Evolutionary conservation across 179 eudicot genomes (phyloP), one percentile per base, ranked within the genome.

Genomic region (Vitellaria paradoxa): DNA sequence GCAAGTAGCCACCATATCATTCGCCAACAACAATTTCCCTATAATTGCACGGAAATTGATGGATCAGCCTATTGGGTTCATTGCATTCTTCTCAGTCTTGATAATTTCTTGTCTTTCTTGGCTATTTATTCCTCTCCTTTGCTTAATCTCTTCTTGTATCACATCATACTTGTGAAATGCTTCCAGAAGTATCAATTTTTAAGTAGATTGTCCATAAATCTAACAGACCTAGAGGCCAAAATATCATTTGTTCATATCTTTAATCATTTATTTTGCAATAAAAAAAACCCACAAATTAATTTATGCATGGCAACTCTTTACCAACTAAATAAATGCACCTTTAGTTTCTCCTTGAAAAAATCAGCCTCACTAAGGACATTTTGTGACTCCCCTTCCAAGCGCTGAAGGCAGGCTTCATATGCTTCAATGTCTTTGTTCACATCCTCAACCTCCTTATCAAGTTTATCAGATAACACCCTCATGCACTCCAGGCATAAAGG

Each of bases 391-490:
- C 91, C 90, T 70, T 95, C 98, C 89, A 93, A 84, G 17, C 87
- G 90, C 75, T 93, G 93, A 79, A 93, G 93, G 83, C 96, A 93
- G 55, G 88, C 93, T 81, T 93, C 99, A 82, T 95, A 95, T 61
- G 95, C 97, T 86, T 89, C 80, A 23, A 93, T 88, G 84, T 95
- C 99, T 78, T 84, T 81, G 82, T 90, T 84, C 68, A 93, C 95
- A 81, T 95, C 99, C 85, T 95, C 99, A 81, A 95, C 91, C 91
- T 95, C 98, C 86, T 95, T 93, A 76, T 95, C 99, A 72, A 95
- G 93, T 85, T 93, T 95, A 86, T 93, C 97, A 72, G 98, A 95
- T 78, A 95, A 77, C 80, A 90, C 90, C 84, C 91, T 87, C 99
- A 95, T 95, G 87, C 99, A 95, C 84, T 95, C 99, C 10, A 95